Conservation (phyloP, 306 rosid species). For the Trichosanthes truncata region DNA sequence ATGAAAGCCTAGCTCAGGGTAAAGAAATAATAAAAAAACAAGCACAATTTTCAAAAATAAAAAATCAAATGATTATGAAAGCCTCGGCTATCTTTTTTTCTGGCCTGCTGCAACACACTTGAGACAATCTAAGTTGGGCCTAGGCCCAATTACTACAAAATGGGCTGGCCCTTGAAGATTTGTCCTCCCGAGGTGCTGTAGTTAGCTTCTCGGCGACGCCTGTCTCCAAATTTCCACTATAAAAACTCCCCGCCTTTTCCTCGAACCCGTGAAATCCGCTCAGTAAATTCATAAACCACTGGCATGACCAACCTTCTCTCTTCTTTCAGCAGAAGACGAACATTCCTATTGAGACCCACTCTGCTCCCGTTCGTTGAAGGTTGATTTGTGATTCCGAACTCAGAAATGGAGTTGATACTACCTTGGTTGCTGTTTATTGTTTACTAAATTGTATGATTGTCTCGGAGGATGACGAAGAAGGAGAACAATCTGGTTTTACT, state of each 20-base stretch:
- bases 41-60: too few species aligned
- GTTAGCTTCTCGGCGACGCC: slow-evolving; percentile 8
- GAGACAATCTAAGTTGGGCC: background rate
- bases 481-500: slow-evolving; percentile 36
- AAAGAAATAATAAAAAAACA: too few species aligned
- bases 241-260: background rate
- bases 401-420: background rate
- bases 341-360: background rate
- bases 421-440: background rate
- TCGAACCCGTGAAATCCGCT: background rate
- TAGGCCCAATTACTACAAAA: background rate
- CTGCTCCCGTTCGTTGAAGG: background rate
- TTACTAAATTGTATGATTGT: background rate
- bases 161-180: background rate
- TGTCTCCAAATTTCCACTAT: background rate
- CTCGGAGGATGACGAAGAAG: slow-evolving; percentile 54
- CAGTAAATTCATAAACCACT: background rate
- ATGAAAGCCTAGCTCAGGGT: too few species aligned
- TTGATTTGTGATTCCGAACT: background rate
- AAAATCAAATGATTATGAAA: too few species aligned
- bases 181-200: background rate
- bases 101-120: background rate
- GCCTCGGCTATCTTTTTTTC: too few species aligned
- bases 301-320: background rate
- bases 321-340: background rate